phyloP scores from a whole-genome alignment of 148 eudicot genomes.

The Suaeda aralocaspica region DNA sequence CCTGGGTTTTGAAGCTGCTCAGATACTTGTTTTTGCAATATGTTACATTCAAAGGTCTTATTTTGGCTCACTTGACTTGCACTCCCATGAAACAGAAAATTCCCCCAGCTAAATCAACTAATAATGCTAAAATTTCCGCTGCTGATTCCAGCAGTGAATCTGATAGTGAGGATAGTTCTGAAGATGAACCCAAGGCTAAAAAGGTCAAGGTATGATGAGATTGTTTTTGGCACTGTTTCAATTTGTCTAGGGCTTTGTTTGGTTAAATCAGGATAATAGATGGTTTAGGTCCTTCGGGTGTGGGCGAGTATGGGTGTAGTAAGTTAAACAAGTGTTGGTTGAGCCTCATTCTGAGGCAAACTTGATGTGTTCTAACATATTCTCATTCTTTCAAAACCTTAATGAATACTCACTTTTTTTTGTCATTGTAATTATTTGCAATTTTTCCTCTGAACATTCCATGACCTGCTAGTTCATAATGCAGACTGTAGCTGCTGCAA shows the following conservation, averaged over 20 bases:
- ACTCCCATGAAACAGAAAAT: not conserved
- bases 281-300: not conserved
- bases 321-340: no score
- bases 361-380: no score
- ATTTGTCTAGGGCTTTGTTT: not conserved
- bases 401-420: no score
- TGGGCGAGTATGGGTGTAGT: not conserved
- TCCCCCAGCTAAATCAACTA: not conserved
- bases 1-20: no score
- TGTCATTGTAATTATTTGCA: not conserved
- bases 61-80: not conserved
- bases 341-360: no score
- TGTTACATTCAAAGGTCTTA: no score
- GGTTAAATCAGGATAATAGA: not conserved
- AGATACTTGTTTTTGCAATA: no score
- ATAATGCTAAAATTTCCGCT: conserved; percentile 14
- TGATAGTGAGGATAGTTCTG: conserved; percentile 35
- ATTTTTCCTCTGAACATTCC: not conserved
- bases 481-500: not conserved
- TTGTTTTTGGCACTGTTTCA: not conserved
- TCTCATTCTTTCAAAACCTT: no score
- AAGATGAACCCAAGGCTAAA: conserved; percentile 35
- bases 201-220: conserved; percentile 19
- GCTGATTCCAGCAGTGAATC: conserved; percentile 24
- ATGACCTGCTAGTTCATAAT: not conserved